Conservation (phyloP, 2,329 filamentous ascomycete species). For the Aspergillus ustus region DNA sequence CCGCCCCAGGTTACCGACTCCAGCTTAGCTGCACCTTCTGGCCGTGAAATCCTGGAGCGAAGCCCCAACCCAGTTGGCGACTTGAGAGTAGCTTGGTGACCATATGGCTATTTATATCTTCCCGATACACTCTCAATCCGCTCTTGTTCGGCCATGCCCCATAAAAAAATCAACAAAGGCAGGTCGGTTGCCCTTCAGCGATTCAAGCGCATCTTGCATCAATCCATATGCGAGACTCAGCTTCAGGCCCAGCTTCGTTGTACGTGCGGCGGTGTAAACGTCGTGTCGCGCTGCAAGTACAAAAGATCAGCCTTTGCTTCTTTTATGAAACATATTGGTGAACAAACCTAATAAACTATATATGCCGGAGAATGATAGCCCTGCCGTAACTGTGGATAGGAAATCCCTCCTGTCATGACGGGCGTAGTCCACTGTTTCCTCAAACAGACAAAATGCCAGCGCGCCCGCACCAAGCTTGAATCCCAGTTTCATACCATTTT, state of each 20-base stretch:
- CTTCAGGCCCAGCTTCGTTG: constrained; percentile 77
- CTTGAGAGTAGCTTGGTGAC: not conserved
- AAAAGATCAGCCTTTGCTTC: constrained; percentile 19
- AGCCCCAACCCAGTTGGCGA: not conserved
- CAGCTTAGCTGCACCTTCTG: not conserved
- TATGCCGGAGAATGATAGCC: constrained; percentile 78
- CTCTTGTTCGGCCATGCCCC: constrained; percentile 45
- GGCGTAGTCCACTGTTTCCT: constrained; percentile 80
- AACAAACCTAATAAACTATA: constrained; percentile 84
- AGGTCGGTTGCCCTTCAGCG: constrained; percentile 71
- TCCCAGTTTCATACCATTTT: constrained; percentile 78
- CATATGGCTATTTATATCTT: not conserved
- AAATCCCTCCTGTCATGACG: constrained; percentile 68
- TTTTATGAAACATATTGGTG: not conserved
- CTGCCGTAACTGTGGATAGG: constrained; percentile 79
- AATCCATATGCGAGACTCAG: constrained; percentile 81
- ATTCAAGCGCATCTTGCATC: constrained; percentile 74
- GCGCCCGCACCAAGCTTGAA: constrained; percentile 72
- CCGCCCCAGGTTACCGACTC: not conserved
- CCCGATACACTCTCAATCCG: constrained; percentile 26
- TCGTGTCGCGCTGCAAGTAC: constrained; percentile 72
- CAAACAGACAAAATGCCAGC: constrained; percentile 75
- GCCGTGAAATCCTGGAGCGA: not conserved
- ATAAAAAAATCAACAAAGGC: constrained; percentile 73
- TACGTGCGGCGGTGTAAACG: constrained; percentile 73